Base-by-base conservation (phyloP, 1,284 basidiomycete genomes). In the Flammula alnicola region DNA sequence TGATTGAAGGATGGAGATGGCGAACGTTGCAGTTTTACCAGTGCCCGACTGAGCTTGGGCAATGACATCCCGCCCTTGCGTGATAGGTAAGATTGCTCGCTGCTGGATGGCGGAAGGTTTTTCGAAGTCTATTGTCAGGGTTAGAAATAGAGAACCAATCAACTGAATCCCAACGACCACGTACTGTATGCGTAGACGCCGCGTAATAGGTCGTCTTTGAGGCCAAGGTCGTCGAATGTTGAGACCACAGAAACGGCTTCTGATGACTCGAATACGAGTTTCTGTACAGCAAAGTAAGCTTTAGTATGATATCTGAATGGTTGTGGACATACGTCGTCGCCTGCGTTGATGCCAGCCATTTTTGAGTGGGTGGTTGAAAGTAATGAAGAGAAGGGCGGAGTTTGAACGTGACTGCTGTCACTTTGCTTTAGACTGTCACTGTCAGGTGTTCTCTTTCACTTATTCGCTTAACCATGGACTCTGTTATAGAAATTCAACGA, bases 31-130 rank as follows among this genome's bases (percentile, higher is more conserved):
- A 3, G 97, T 99, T 89, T 99, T 99, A 81, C 97, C 97, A 20
- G 97, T 99, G 66, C 97, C 97, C 20, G 96, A 98, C 74, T 99
- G 97, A 14, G 97, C 97, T 76, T 99, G 96, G 10, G 94, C 95
- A 69, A 97, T 98, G 55, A 98, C 95, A 78, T 98, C 95, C 58
- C 94, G 86, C 16, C 93, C 93, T 72, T 94, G 90, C 44, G 86
- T 95, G 65, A 99, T 96, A 47, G 96, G 96, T 39, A 95, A 75
- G 69, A 99, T 98, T 23, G 96, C 96, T 60, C 96, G 88, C 73
- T 98, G 95, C 75, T 99, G 96, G 67, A 99, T 99, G 43, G 96
- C 96, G 54, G 96, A 98, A 19, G 97, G 95, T 70, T 96, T 97
- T 80, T 99, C 97, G 64, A 99, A 99, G 74, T 96, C 94, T 97